Evolutionary conservation across 1,284 basidiomycete species (phyloP).

Genomic region (Malassezia vespertilionis): DNA sequence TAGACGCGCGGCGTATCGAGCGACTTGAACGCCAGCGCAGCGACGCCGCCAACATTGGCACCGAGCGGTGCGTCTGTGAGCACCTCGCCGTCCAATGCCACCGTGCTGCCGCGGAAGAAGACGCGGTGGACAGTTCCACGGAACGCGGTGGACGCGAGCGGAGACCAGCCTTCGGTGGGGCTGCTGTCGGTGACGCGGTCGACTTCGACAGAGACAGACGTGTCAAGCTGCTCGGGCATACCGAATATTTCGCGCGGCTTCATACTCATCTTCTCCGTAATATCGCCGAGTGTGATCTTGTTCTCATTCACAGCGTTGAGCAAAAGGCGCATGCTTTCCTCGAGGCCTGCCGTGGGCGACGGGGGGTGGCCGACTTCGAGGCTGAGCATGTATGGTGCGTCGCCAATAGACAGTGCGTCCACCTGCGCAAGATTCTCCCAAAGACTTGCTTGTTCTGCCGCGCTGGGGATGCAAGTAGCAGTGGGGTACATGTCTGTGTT

Average conservation of each 20-base stretch:
- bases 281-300: conserved; percentile 69
- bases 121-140: conserved; percentile 79
- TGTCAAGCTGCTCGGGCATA: conserved; percentile 67
- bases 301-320: conserved; percentile 74
- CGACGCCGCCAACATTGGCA: conserved; percentile 75
- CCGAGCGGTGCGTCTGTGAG: conserved; percentile 59
- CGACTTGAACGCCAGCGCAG: conserved; percentile 50
- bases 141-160: conserved; percentile 60
- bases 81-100: conserved; percentile 73
- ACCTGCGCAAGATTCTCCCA: conserved; percentile 78
- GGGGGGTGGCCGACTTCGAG: conserved; percentile 56
- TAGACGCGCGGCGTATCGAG: conserved; percentile 17
- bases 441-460: conserved; percentile 68
- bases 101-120: conserved; percentile 78
- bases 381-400: conserved; percentile 68
- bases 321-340: conserved; percentile 77
- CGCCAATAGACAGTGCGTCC: conserved; percentile 84
- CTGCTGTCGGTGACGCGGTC: conserved; percentile 56
- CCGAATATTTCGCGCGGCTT: conserved; percentile 88
- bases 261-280: conserved; percentile 69
- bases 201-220: conserved; percentile 73
- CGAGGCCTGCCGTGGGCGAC: conserved; percentile 65
- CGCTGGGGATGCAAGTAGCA: conserved; percentile 61
- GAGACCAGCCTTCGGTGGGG: conserved; percentile 64
- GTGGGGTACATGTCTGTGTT: conserved; percentile 55